Conservation (phyloP, 2,329 filamentous ascomycete species). For the Leptographium wingfieldii region DNA sequence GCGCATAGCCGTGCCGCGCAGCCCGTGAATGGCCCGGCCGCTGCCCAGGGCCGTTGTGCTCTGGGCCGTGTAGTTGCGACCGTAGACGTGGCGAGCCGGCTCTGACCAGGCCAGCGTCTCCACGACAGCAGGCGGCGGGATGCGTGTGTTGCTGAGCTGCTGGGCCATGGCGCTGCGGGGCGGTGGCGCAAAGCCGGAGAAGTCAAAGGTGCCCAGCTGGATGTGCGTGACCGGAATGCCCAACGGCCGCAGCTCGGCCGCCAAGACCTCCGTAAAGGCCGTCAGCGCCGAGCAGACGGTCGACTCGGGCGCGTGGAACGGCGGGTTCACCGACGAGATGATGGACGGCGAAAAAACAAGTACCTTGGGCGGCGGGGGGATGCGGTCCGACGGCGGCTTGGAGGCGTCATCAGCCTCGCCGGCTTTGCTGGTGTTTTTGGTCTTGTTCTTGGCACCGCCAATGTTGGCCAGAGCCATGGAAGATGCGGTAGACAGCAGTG, state of each 20-base stretch:
- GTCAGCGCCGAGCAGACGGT: slow-evolving; percentile 77
- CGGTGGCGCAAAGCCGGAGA: slow-evolving; percentile 49
- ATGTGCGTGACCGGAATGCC: slow-evolving; percentile 73
- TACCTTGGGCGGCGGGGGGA: slow-evolving; percentile 41
- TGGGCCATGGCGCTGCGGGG: slow-evolving; percentile 14
- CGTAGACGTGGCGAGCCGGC: slow-evolving; percentile 46
- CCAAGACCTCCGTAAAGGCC: slow-evolving; percentile 69
- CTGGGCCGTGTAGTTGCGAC: slow-evolving; percentile 46
- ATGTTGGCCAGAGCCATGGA: slow-evolving; percentile 3
- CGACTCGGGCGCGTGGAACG: slow-evolving; percentile 76
- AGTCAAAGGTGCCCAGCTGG: slow-evolving; percentile 84
- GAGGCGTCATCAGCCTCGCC: slow-evolving; percentile 20
- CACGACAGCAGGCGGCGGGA: slow-evolving; percentile 34
- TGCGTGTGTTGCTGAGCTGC: slow-evolving; percentile 16
- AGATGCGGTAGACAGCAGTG: slow-evolving; percentile 5
- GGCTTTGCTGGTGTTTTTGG: slow-evolving; percentile 17
- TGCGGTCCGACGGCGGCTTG: slow-evolving; percentile 1
- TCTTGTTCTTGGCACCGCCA: slow-evolving; percentile 11
- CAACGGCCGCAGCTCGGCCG: slow-evolving; percentile 64
- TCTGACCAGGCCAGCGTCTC: slow-evolving; percentile 54
- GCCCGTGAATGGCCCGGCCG: slow-evolving; percentile 39
- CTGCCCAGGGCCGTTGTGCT: slow-evolving; percentile 42
- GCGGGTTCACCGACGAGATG: slow-evolving; percentile 64
- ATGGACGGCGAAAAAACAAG: slow-evolving; percentile 70
- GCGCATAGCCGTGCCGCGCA: slow-evolving; percentile 58